Percentiles rank a stretch among this genome's conserved stretches.
phyloP scores from a whole-genome alignment of 352 stramenopile genomes.

The Globisporangium okanoganense region DNA sequence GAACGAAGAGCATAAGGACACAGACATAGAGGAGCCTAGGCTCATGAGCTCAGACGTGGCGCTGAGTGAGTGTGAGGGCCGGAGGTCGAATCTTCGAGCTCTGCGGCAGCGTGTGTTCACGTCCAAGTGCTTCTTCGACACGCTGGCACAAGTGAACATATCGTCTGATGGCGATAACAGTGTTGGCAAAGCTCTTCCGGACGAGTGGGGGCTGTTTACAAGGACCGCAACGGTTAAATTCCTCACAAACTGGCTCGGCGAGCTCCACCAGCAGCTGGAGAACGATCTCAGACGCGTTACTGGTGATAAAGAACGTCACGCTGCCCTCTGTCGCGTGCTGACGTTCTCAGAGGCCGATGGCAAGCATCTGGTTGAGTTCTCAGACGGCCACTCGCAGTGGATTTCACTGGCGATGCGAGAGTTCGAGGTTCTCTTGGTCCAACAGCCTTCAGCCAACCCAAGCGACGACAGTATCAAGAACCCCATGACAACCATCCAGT shows the following conservation, averaged over 20 bases:
- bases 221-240: background rate
- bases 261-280: slow-evolving; percentile 4
- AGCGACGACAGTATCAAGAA: background rate
- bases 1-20: background rate
- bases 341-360: slow-evolving; percentile 28
- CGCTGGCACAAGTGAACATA: background rate
- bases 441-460: background rate
- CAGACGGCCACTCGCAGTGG: slow-evolving; percentile 48
- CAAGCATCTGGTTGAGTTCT: slow-evolving; percentile 51
- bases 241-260: slow-evolving; percentile 6
- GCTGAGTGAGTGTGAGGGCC: background rate
- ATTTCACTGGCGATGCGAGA: slow-evolving; percentile 31
- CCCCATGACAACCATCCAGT: slow-evolving; percentile 19
- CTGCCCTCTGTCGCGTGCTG: slow-evolving; percentile 34
- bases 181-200: too few relatives aligned
- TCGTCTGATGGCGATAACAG: background rate
- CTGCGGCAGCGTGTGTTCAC: slow-evolving; percentile 1
- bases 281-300: slow-evolving; percentile 1
- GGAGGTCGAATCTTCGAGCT: slow-evolving; percentile 5
- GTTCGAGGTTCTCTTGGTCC: slow-evolving; percentile 32
- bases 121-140: slow-evolving; percentile 4
- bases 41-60: slow-evolving; percentile 21
- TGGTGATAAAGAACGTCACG: slow-evolving; percentile 8
- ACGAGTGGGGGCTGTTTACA: slow-evolving; percentile 2
- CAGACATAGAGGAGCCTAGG: background rate